A percentile compares a stretch with the other conserved stretches of the same genome.
Evolutionary conservation across 129 eudicot genomes (phyloP).

Genomic region (Glebionis coronaria): DNA sequence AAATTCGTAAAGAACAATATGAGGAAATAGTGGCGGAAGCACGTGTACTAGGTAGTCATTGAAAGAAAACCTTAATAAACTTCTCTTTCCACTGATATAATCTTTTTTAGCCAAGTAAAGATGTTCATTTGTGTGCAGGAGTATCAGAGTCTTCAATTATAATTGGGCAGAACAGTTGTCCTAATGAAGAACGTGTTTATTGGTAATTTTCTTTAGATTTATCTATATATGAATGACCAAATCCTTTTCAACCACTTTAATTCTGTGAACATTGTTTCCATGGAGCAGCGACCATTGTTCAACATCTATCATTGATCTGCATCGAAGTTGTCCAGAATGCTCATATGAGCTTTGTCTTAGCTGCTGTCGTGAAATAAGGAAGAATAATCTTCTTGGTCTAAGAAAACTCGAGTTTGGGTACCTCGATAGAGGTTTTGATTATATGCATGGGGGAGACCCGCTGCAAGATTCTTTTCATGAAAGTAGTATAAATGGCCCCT

Average conservation of each 20-base stretch:
- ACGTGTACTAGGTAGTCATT: conserved; percentile 44
- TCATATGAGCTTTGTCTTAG: conserved; percentile 76
- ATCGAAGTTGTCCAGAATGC: conserved; percentile 87
- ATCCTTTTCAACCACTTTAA: conserved; percentile 16
- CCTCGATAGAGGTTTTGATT: conserved; percentile 56
- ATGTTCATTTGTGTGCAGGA: conserved; percentile 38
- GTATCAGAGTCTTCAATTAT: conserved; percentile 36
- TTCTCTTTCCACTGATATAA: neutral
- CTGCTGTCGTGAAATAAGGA: conserved; percentile 73
- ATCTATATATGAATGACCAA: neutral
- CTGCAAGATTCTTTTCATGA: conserved; percentile 29
- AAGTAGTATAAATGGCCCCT: conserved; percentile 10
- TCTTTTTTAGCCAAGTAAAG: neutral
- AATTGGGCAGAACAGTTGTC: conserved; percentile 39
- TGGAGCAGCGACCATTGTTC: conserved; percentile 73
- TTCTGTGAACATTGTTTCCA: conserved; percentile 2
- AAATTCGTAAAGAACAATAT: conserved; percentile 61
- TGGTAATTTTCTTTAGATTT: conserved; percentile 47
- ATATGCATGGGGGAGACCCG: conserved; percentile 75
- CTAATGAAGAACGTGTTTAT: conserved; percentile 73
- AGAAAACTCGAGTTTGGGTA: conserved; percentile 36
- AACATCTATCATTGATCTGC: conserved; percentile 92
- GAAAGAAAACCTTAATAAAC: conserved; percentile 1
- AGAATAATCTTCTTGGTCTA: conserved; percentile 34
- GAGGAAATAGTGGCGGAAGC: conserved; percentile 59